A percentile compares a stretch with the other conserved stretches of the same genome.
These are phyloP conservation scores for Pichia sp. DNA, from an alignment of 1,139 yeast genomes.

Conservation along the genomic window DNA sequence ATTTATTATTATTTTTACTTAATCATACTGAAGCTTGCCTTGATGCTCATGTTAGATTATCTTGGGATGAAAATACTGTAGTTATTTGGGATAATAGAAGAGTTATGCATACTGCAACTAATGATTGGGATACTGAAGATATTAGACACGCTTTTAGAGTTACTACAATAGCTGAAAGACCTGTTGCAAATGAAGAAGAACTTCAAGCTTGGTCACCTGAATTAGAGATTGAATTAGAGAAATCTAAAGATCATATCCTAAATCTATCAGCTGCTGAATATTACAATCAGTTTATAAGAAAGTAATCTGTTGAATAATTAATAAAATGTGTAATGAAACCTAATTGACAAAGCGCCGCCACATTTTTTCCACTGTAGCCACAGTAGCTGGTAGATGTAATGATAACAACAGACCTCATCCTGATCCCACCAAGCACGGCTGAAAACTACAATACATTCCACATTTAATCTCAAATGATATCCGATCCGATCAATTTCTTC, in stretches of 20 bases:
- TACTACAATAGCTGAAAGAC: conserved; percentile 54
- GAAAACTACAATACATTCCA: no score
- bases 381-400: no score
- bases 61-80: conserved; percentile 54
- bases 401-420: no score
- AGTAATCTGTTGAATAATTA: no score
- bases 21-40: conserved; percentile 43
- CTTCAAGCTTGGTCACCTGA: conserved; percentile 26
- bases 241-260: conserved; percentile 12
- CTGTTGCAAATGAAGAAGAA: conserved; percentile 25
- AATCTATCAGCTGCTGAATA: conserved; percentile 16
- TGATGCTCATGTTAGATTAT: conserved; percentile 50
- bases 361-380: no score
- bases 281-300: conserved; percentile 13
- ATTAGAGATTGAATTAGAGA: conserved; percentile 16
- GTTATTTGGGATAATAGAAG: conserved; percentile 70
- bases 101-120: conserved; percentile 53
- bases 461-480: no score
- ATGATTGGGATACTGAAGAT: conserved; percentile 52
- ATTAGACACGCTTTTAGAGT: conserved; percentile 63
- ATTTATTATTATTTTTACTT: conserved; percentile 45
- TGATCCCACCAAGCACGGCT: no score
- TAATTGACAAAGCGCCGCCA: no score
- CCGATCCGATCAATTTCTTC: neutral
- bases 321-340: no score